These are phyloP conservation scores for Dactylonectria estremocensis DNA, from an alignment of 2,329 filamentous ascomycete genomes.

Conservation along the genomic window DNA sequence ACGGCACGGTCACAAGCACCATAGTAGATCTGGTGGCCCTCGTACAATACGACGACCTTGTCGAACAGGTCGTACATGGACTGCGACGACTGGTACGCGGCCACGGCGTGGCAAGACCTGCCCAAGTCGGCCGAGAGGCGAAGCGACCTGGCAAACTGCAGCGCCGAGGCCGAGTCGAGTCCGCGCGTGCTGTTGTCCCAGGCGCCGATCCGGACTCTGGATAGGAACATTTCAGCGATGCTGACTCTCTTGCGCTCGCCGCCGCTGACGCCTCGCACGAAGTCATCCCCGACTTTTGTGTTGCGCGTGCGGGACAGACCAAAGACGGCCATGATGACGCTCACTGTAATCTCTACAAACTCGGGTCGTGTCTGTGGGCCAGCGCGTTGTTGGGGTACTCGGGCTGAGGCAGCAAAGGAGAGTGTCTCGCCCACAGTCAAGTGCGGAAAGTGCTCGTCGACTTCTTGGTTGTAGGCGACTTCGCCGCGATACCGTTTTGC, in stretches of 20 bases:
- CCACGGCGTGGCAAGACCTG: constrained; percentile 73
- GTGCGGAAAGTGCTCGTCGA: constrained; percentile 60
- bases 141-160: background rate
- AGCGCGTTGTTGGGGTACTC: constrained; percentile 45
- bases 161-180: background rate
- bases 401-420: constrained; percentile 72
- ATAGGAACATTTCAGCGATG: constrained; percentile 18
- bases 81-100: constrained; percentile 82
- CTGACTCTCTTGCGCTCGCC: constrained; percentile 17
- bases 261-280: constrained; percentile 61
- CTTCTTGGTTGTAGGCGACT: constrained; percentile 42
- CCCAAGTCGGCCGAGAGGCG: constrained; percentile 69
- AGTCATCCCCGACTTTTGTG: constrained; percentile 80
- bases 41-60: constrained; percentile 81
- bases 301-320: constrained; percentile 81
- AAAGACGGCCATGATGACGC: constrained; percentile 74
- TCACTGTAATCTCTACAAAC: constrained; percentile 69
- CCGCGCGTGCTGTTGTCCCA: constrained; percentile 16
- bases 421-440: constrained; percentile 76
- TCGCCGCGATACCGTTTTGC: constrained; percentile 27
- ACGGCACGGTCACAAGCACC: constrained; percentile 74
- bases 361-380: constrained; percentile 73
- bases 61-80: constrained; percentile 81
- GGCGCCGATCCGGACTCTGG: constrained; percentile 10
- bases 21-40: constrained; percentile 84